Evolutionary conservation across 2,329 filamentous ascomycete species (phyloP), one percentile per base, ranked within the genome.

Genomic region (Hypoxylon sp.): DNA sequence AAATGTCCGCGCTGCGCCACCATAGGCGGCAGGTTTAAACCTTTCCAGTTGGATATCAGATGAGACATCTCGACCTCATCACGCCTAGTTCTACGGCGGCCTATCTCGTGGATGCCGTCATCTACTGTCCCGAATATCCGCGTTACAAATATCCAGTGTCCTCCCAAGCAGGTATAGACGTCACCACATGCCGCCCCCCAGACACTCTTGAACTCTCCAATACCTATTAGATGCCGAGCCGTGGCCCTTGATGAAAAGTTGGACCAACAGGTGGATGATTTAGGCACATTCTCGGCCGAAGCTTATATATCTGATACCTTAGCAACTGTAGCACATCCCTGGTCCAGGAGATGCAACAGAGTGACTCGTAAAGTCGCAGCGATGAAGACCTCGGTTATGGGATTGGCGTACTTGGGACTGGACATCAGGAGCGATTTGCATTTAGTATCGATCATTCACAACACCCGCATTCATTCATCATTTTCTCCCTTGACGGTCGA

Each of bases 31-130:
- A 87, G 89, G 65, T 94, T 93, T 79, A 94, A 94, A 79, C 91
- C 91, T 43, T 94, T 95, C 78, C 91, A 94, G 79, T 82, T 95
- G 74, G 91, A 94, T 74, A 90, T 95, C 66, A 84, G 90, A 82
- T 92, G 80, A 87, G 68, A 41, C 28, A 11, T 34, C 24, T 47
- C 37, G 24, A 19, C 41, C 43, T 48, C 30, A 20, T 39, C n/a
- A 56, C 32, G 49, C 56, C 56, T 39, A 37, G 34, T 22, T 17
- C 55, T 44, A 37, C 37, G 28, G 37, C 37, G 44, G 54, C 47
- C 52, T 56, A 55, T 44, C 44, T 47, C 46, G 20, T 43, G 17
- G 24, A 44, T 44, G 34, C 24, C 17, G 6, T 32, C 19, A 54
- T 48, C 47, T 39, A 24, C 39, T 6, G 34, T 43, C 24, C 50